phyloP scores from a whole-genome alignment of 2,329 filamentous ascomycete species.

The Epichloe baconii region DNA sequence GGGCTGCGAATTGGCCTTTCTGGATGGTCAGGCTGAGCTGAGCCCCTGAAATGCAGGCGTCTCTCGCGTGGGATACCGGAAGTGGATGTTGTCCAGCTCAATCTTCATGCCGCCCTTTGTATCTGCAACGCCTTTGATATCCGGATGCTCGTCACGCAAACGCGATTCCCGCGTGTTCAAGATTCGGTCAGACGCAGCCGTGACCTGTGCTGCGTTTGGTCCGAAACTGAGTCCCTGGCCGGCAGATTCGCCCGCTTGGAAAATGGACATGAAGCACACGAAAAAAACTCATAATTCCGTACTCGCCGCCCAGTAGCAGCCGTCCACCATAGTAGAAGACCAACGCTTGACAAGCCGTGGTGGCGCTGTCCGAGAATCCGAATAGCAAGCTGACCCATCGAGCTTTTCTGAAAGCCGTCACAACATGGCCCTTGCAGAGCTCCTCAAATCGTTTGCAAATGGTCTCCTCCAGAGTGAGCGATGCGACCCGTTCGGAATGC shows the following conservation, averaged over 20 bases:
- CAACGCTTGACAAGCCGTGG: slow-evolving; percentile 48
- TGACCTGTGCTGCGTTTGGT: slow-evolving; percentile 48
- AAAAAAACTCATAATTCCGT: slow-evolving; percentile 32
- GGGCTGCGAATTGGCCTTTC: too few relatives aligned
- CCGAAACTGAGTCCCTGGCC: slow-evolving; percentile 56
- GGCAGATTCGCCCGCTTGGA: slow-evolving; percentile 54
- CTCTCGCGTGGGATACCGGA: slow-evolving; percentile 47
- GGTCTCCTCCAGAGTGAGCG: slow-evolving; percentile 54
- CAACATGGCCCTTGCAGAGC: slow-evolving; percentile 47
- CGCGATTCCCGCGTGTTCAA: slow-evolving; percentile 35
- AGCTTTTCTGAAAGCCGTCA: slow-evolving; percentile 45
- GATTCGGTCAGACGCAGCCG: slow-evolving; percentile 47
- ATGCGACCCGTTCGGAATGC: slow-evolving; percentile 61
- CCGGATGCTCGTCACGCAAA: slow-evolving; percentile 20
- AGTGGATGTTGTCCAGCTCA: slow-evolving; percentile 42
- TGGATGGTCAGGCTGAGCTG: slow-evolving; percentile 46
- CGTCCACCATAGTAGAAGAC: slow-evolving; percentile 55
- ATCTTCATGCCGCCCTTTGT: slow-evolving; percentile 39
- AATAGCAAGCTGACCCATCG: slow-evolving; percentile 51
- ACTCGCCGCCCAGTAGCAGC: slow-evolving; percentile 40
- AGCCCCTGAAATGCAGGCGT: slow-evolving; percentile 46
- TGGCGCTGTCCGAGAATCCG: slow-evolving; percentile 54
- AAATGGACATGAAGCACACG: slow-evolving; percentile 50
- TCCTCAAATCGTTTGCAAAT: slow-evolving; percentile 48
- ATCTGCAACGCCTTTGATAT: slow-evolving; percentile 27